phyloP scores from a whole-genome alignment of 768 basidiomycete species.

The Suillus americanus region DNA sequence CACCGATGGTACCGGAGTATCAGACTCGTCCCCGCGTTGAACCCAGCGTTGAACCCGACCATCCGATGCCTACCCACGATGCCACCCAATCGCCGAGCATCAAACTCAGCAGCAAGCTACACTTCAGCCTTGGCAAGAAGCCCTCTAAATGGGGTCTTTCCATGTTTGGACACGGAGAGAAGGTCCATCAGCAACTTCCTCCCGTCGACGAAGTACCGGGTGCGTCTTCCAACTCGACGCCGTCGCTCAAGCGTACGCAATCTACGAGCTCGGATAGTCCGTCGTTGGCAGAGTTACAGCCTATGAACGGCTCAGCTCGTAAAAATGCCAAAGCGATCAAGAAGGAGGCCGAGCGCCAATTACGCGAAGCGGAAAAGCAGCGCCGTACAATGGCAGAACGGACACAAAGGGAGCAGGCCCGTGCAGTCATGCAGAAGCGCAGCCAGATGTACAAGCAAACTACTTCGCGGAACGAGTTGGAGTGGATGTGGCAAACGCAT shows the following conservation, averaged over 20 bases:
- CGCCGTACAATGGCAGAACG: slow-evolving; percentile 74
- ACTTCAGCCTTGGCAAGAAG: slow-evolving; percentile 70
- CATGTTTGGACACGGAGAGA: slow-evolving; percentile 75
- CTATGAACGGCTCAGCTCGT: slow-evolving; percentile 39
- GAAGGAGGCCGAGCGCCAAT: slow-evolving; percentile 78
- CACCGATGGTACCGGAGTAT: slow-evolving; percentile 54
- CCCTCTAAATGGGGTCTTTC: slow-evolving; percentile 60
- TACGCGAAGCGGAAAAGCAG: slow-evolving; percentile 82
- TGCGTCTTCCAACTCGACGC: slow-evolving; percentile 42
- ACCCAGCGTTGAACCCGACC: slow-evolving; percentile 38
- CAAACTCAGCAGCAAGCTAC: slow-evolving; percentile 58
- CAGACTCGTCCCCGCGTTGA: slow-evolving; percentile 43
- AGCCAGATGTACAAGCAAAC: slow-evolving; percentile 67
- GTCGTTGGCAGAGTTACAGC: slow-evolving; percentile 59
- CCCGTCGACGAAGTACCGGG: slow-evolving; percentile 73
- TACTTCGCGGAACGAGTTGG: slow-evolving; percentile 51
- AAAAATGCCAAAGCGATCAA: slow-evolving; percentile 73
- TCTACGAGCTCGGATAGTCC: slow-evolving; percentile 74
- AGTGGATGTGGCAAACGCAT: slow-evolving; percentile 53
- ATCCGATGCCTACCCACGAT: slow-evolving; percentile 36
- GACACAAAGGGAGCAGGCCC: slow-evolving; percentile 81
- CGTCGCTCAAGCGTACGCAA: slow-evolving; percentile 76
- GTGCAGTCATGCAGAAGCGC: slow-evolving; percentile 91
- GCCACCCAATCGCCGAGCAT: slow-evolving; percentile 41
- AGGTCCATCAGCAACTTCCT: slow-evolving; percentile 61